phyloP scores from a whole-genome alignment of 2,329 filamentous ascomycete genomes.

The Pseudocercospora vitis region DNA sequence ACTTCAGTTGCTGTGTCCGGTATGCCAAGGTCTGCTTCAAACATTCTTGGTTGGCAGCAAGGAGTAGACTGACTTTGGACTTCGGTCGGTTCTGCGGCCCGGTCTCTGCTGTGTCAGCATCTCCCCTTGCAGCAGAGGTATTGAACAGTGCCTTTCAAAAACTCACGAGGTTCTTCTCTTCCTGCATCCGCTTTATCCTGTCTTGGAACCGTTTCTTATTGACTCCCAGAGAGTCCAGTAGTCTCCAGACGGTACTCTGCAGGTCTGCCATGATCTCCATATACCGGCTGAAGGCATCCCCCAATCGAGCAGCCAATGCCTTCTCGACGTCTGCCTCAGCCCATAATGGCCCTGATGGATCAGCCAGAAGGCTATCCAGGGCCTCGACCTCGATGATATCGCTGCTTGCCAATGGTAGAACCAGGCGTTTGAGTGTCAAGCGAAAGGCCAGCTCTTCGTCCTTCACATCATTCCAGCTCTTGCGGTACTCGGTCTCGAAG shows the following conservation, averaged over 20 bases:
- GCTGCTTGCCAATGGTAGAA: conserved; percentile 3
- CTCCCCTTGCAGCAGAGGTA: no score
- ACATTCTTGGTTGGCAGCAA: not conserved
- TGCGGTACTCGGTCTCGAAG: conserved; percentile 13
- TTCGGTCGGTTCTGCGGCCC: not conserved
- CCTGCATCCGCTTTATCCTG: no score
- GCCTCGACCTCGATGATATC: not conserved
- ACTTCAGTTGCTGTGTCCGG: conserved; percentile 12
- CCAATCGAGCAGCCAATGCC: not conserved
- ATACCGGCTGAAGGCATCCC: conserved; percentile 1
- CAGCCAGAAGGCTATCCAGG: not conserved
- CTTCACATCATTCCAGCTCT: conserved; percentile 14
- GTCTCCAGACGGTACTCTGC: not conserved
- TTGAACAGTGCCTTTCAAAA: no score
- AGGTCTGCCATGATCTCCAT: conserved; percentile 11
- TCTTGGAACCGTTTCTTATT: no score
- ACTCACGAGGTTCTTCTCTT: no score
- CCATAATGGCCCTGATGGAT: not conserved
- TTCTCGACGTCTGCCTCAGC: not conserved
- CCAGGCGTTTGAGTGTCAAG: conserved; percentile 4
- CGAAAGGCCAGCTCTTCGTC: conserved; percentile 15
- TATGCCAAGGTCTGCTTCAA: not conserved
- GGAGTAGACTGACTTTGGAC: not conserved
- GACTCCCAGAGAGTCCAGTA: conserved; percentile 7
- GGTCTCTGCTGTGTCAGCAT: no score